A percentile compares a stretch with the other conserved stretches of the same genome.
These are phyloP conservation scores for Ogataea neopini DNA, from an alignment of 805 yeast species.

Conservation along the genomic window DNA sequence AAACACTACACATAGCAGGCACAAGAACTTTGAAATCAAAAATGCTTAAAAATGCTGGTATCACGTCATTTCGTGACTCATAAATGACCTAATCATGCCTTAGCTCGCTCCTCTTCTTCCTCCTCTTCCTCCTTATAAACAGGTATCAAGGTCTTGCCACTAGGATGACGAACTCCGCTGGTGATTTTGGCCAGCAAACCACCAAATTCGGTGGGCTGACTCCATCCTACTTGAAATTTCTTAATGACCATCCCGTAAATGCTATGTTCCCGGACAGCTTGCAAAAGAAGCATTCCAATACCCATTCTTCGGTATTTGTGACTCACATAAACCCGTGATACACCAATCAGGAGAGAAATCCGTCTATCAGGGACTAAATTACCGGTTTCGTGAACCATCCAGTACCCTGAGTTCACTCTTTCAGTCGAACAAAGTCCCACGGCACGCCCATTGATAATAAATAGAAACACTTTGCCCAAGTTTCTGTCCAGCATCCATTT, in stretches of 20 bases:
- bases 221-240: conserved; percentile 57
- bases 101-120: background rate
- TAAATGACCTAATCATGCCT: no score
- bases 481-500: conserved; percentile 25
- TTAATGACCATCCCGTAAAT: conserved; percentile 50
- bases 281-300: conserved; percentile 47
- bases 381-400: conserved; percentile 61
- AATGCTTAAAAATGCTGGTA: no score
- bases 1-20: no score
- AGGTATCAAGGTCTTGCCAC: conserved; percentile 52
- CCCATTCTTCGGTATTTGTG: conserved; percentile 48
- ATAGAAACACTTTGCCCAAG: conserved; percentile 51
- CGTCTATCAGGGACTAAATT: conserved; percentile 47
- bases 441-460: conserved; percentile 43
- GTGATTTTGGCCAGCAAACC: conserved; percentile 56
- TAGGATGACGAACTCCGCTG: conserved; percentile 55
- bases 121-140: conserved; percentile 40
- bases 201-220: conserved; percentile 72
- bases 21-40: no score
- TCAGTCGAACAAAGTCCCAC: conserved; percentile 62
- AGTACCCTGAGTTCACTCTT: conserved; percentile 44
- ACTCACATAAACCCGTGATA: conserved; percentile 51
- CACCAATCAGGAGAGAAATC: conserved; percentile 44
- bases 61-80: no score
- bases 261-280: conserved; percentile 43